Percentiles rank a stretch among this genome's conserved stretches.
These are phyloP conservation scores for Cutaneotrichosporon cutaneum DNA, from an alignment of 1,284 basidiomycete species.

Conservation along the genomic window DNA sequence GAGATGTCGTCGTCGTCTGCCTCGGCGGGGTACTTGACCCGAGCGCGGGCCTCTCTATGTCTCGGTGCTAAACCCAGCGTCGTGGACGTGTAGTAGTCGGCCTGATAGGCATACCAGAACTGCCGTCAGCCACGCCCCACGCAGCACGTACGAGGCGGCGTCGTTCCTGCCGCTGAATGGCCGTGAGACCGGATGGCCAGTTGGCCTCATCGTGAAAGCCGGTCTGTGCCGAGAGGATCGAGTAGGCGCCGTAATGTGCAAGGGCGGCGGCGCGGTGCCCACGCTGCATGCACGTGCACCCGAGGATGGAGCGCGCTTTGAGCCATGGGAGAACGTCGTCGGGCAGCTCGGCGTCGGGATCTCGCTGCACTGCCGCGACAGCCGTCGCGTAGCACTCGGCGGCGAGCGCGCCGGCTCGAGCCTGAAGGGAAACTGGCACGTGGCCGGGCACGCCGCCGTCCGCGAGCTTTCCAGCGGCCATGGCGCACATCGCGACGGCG, in stretches of 20 bases:
- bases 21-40: slow-evolving; percentile 5
- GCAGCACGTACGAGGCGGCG: background rate
- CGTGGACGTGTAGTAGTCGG: background rate
- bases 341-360: background rate
- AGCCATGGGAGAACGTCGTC: background rate
- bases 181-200: background rate
- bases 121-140: background rate
- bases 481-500: background rate
- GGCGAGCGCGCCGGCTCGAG: background rate
- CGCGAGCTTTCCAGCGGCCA: slow-evolving; percentile 1
- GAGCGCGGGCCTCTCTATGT: background rate
- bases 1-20: background rate
- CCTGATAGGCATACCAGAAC: slow-evolving; percentile 3
- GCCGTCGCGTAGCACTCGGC: background rate
- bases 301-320: background rate
- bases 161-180: slow-evolving; percentile 4
- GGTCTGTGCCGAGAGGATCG: background rate
- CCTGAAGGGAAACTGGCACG: background rate
- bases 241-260: background rate
- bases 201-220: slow-evolving; percentile 1
- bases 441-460: background rate
- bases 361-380: background rate
- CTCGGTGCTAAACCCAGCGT: background rate
- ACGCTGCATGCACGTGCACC: slow-evolving; percentile 1
- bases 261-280: background rate